phyloP scores from a whole-genome alignment of 495 filamentous ascomycete genomes.

The Cryomyces antarcticus region DNA sequence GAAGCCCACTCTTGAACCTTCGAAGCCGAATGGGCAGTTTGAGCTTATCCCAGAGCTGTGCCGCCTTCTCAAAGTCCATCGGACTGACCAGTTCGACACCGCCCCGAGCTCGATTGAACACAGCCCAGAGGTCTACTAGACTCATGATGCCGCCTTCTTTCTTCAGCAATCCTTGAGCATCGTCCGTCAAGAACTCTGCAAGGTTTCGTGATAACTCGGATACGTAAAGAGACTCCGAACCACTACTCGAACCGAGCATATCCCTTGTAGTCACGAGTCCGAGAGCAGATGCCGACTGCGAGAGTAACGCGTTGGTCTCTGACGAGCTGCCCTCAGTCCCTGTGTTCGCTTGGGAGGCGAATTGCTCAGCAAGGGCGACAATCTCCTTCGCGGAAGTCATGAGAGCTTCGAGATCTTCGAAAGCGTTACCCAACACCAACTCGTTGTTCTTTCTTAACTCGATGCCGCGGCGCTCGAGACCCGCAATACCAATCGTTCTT shows the following conservation, averaged over 20 bases:
- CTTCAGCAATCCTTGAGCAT: conserved; percentile 56
- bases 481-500: conserved; percentile 73
- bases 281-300: conserved; percentile 65
- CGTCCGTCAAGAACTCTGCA: conserved; percentile 87
- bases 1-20: conserved; percentile 74
- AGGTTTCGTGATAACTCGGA: conserved; percentile 73
- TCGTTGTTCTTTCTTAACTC: conserved; percentile 82
- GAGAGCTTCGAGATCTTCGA: conserved; percentile 88
- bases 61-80: conserved; percentile 77
- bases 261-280: conserved; percentile 88
- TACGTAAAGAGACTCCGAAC: conserved; percentile 38
- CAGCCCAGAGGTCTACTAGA: conserved; percentile 87
- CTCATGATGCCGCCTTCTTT: conserved; percentile 85
- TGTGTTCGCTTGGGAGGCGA: conserved; percentile 47
- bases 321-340: conserved; percentile 29
- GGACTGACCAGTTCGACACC: conserved; percentile 91
- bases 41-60: conserved; percentile 69
- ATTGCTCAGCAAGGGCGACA: conserved; percentile 75
- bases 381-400: conserved; percentile 96
- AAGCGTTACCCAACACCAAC: conserved; percentile 76
- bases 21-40: conserved; percentile 70
- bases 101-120: conserved; percentile 88
- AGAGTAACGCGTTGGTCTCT: conserved; percentile 54
- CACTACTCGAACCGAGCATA: conserved; percentile 39
- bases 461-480: conserved; percentile 64